phyloP scores from a whole-genome alignment of 139 green algal species.

The Spirogloea muscicola region DNA sequence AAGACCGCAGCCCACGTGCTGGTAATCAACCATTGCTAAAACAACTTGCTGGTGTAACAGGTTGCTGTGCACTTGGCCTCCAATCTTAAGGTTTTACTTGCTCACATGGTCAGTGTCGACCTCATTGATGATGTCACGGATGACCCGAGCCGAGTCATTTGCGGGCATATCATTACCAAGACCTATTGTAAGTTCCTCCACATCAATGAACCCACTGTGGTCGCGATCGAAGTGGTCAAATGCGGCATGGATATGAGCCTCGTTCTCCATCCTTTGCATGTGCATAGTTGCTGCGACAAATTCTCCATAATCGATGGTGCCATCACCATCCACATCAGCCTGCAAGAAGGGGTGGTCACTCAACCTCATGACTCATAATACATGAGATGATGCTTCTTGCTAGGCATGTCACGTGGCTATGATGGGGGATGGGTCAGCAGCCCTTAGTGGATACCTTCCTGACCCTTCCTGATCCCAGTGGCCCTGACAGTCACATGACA shows the following conservation, averaged over 20 bases:
- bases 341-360: background rate
- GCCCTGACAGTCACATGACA: background rate
- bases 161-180: too few species aligned
- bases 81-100: too few species aligned
- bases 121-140: too few species aligned
- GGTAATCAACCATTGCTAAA: too few species aligned
- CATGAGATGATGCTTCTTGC: background rate
- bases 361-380: background rate
- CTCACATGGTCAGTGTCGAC: too few species aligned
- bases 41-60: too few species aligned
- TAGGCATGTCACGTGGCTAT: background rate
- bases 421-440: background rate
- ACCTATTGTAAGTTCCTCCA: too few species aligned
- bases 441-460: background rate
- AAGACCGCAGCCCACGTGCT: too few species aligned
- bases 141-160: too few species aligned
- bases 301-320: constrained; percentile 80
- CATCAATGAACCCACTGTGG: too few species aligned
- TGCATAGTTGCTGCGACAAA: constrained; percentile 63
- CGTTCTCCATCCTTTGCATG: constrained; percentile 3
- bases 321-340: constrained; percentile 48
- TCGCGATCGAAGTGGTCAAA: constrained; percentile 7
- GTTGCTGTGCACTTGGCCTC: too few species aligned
- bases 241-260: constrained; percentile 1
- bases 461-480: background rate